Base-by-base conservation (phyloP, 805 yeast genomes). In the Isabelozyma pseudorhagii region DNA sequence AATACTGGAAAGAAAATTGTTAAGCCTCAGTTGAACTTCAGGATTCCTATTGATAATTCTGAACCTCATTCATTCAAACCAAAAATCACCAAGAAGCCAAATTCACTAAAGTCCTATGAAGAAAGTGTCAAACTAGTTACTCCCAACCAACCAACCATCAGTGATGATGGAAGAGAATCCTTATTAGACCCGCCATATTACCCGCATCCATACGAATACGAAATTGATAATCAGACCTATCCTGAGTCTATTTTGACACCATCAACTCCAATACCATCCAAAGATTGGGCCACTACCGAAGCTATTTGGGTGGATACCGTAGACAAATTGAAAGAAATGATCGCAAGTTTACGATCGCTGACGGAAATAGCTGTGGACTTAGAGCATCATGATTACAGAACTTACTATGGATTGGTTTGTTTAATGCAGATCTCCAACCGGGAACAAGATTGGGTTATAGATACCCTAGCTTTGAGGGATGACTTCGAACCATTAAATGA, bases 341-440 rank as follows among this genome's bases (percentile, higher is more conserved):
- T 89, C 1, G 62, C 68, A 0, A 79, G 76, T 6, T 72, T 94
- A 42, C 63, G 66, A 46, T 61, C 64, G 3, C 75, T 77, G 49
- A 68, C 74, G 2, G 96, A 82, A 49, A 80, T 94, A 39, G 99
- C 98, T 1, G 86, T 94, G 13, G 99, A 94, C 75, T 79, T 94
- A 52, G 99, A 94, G 63, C 99, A 94, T 67, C 99, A 94, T 63
- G 97, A 92, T 62, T 87, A 80, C 64, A 79, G 97, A 65, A 78
- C 97, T 0, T 94, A 89, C 59, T 85, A 87, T 59, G 99, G 99
- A 40, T 71, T 94, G 40, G 94, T 91, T 1, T 91, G 92, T 65
- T 71, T 94, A 42, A 90, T 94, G 96, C 99, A 94, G 69, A 85
- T 94, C 14, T 87, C 96, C 47, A 83, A 86, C 17, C 69, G 93